Conservation (phyloP, 2,329 filamentous ascomycete genomes). For the Trichoderma asperellum region DNA sequence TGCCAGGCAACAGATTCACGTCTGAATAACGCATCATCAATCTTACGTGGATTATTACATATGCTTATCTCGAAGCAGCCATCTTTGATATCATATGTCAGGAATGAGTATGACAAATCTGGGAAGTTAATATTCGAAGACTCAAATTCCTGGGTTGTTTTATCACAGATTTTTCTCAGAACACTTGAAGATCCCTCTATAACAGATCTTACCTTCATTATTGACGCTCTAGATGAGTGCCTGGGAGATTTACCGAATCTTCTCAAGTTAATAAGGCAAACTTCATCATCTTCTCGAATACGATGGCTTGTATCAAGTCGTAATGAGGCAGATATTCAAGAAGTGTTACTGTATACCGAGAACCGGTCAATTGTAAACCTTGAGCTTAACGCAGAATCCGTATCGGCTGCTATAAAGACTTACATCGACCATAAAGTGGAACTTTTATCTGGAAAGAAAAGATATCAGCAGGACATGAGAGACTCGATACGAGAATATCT, state of each 20-base stretch:
- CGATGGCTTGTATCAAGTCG: constrained; percentile 53
- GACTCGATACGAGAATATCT: constrained; percentile 32
- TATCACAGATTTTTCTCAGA: constrained; percentile 44
- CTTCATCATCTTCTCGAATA: constrained; percentile 24
- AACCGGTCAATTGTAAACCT: constrained; percentile 39
- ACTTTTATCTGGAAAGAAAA: constrained; percentile 34
- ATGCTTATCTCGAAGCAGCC: constrained; percentile 42
- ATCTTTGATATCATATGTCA: constrained; percentile 42
- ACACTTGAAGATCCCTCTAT: constrained; percentile 44
- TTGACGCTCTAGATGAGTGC: constrained; percentile 54
- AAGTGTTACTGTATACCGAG: constrained; percentile 33
- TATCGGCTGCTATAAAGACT: constrained; percentile 43
- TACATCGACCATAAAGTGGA: constrained; percentile 46
- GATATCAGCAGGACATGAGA: constrained; percentile 26
- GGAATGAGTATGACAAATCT: constrained; percentile 39
- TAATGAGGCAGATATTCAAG: constrained; percentile 45
- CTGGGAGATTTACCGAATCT: constrained; percentile 40
- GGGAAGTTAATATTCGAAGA: constrained; percentile 47
- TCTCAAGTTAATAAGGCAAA: constrained; percentile 42
- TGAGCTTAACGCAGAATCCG: constrained; percentile 42
- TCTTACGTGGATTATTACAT: constrained; percentile 42
- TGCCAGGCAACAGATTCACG: constrained; percentile 34
- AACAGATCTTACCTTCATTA: constrained; percentile 38
- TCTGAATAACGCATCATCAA: constrained; percentile 45
- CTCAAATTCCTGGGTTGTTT: constrained; percentile 42